Base-by-base conservation (phyloP, 1,284 basidiomycete genomes). In the Gomphus bonarii region DNA sequence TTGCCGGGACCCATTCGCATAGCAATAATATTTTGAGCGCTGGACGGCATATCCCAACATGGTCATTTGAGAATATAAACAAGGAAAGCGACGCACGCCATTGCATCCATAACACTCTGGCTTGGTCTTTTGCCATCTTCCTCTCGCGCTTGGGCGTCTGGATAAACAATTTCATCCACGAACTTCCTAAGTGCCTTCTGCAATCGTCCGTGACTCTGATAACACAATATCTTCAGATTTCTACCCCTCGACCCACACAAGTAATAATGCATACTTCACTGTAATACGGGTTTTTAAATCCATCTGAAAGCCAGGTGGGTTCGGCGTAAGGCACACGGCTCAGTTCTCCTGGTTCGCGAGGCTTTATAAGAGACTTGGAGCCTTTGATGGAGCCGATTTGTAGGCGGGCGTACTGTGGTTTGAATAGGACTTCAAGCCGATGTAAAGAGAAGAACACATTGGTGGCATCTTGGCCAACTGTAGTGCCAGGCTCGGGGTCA, bases 381-480 rank as follows among this genome's bases (percentile, higher is more conserved):
- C 81, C 86, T 43, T 81, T 75, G 58, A 95, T 77, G 46, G 74
- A 71, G 50, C 88, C 89, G 54, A 91, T 81, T 60, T 81, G 79
- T 8, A 90, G 75, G 25, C 86, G 80, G 50, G 74, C 68, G 65
- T 90, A 91, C 67, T 87, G 83, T 8, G 85, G 85, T 61, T 82
- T 82, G 63, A 77, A 72, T 53, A 95, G 79, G 14, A 94, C 79
- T 63, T 93, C 90, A 59, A 82, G 78, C 36, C 88, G 76, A 68
- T 95, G 91, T 47, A 95, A 78, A 48, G 85, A 82, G 65, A 85
- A 94, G 74, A 94, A 94, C 3, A 79, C 81, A 55, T 91, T 87
- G 0, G 91, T 93, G 3, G 88, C 89, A 67, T 95, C 91, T 67
- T 88, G 77, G 4, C 88, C 89, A 58, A 85, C 86, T n/a, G 52